Percentiles rank a stretch among this genome's conserved stretches.
phyloP scores from a whole-genome alignment of 129 eudicot species.

The Glebionis coronaria region DNA sequence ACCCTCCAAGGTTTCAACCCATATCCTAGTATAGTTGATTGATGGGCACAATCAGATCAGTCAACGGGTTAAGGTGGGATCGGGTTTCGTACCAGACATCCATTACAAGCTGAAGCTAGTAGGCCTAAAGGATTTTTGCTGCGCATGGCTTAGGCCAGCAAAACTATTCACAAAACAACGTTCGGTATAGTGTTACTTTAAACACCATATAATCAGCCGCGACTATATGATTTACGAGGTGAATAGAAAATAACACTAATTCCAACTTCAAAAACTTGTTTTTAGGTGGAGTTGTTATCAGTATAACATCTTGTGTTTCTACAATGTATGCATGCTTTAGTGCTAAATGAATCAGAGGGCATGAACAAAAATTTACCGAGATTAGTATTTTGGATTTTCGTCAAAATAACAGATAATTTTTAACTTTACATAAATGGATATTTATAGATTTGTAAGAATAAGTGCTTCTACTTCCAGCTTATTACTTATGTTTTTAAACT shows the following conservation, averaged over 20 bases:
- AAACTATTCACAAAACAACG: constrained; percentile 38
- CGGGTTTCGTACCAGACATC: constrained; percentile 46
- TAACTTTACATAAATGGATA: too few species aligned
- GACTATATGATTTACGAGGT: constrained; percentile 24
- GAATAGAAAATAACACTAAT: too few species aligned
- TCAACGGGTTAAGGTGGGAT: constrained; percentile 58
- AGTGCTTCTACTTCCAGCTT: too few species aligned
- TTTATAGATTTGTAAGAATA: too few species aligned
- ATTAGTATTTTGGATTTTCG: not conserved
- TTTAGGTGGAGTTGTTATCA: too few species aligned
- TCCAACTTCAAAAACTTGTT: not conserved
- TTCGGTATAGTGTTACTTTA: constrained; percentile 35
- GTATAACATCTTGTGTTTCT: too few species aligned
- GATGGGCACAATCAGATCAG: constrained; percentile 51
- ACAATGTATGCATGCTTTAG: too few species aligned
- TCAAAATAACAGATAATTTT: too few species aligned
- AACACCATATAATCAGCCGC: constrained; percentile 68
- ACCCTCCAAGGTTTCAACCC: constrained; percentile 67
- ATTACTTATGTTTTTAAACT: too few species aligned
- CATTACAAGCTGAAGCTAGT: constrained; percentile 56
- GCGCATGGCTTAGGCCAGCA: constrained; percentile 59
- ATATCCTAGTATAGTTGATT: constrained; percentile 29
- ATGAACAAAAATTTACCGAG: not conserved
- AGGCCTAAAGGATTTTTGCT: constrained; percentile 42
- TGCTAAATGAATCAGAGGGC: not conserved